These are phyloP conservation scores for Boletus huronensis DNA, from an alignment of 768 basidiomycete species.

Conservation along the genomic window DNA sequence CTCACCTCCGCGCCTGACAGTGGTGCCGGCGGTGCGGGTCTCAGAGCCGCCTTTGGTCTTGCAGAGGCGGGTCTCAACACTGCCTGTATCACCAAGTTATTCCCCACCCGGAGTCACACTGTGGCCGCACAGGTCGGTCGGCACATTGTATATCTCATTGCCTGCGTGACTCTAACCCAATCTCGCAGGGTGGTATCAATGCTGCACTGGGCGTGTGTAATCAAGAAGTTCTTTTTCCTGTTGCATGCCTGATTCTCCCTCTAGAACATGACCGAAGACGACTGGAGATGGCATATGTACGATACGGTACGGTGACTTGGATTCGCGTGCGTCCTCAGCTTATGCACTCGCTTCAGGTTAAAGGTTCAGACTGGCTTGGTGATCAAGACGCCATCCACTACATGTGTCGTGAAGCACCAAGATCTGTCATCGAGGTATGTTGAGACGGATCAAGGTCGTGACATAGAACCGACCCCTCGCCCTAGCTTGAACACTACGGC, in stretches of 20 bases:
- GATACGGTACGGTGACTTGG: conserved; percentile 63
- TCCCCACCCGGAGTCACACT: conserved; percentile 97
- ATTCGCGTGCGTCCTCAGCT: conserved; percentile 9
- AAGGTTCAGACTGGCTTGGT: conserved; percentile 99
- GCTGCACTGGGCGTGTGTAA: conserved; percentile 84
- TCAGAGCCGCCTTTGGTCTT: conserved; percentile 96
- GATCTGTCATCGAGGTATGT: conserved; percentile 84
- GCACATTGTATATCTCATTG: neutral
- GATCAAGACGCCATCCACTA: conserved; percentile 99
- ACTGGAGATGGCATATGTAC: conserved; percentile 99
- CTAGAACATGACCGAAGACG: conserved; percentile 98
- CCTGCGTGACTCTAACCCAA: conserved; percentile 10
- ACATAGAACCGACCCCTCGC: neutral
- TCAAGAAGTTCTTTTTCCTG: neutral
- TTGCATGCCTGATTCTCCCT: conserved; percentile 2
- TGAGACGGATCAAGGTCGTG: neutral
- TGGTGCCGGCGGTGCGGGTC: conserved; percentile 96
- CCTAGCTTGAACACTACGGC: conserved; percentile 95
- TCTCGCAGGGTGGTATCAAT: conserved; percentile 87
- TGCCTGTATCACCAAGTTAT: conserved; percentile 98
- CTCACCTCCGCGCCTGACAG: conserved; percentile 40
- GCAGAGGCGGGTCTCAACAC: conserved; percentile 99
- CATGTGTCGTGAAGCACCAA: conserved; percentile 97
- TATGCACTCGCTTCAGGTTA: conserved; percentile 58
- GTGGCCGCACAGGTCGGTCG: conserved; percentile 87